These are phyloP conservation scores for Adansonia grandidieri DNA, from an alignment of 441 rosid genomes.

Conservation along the genomic window DNA sequence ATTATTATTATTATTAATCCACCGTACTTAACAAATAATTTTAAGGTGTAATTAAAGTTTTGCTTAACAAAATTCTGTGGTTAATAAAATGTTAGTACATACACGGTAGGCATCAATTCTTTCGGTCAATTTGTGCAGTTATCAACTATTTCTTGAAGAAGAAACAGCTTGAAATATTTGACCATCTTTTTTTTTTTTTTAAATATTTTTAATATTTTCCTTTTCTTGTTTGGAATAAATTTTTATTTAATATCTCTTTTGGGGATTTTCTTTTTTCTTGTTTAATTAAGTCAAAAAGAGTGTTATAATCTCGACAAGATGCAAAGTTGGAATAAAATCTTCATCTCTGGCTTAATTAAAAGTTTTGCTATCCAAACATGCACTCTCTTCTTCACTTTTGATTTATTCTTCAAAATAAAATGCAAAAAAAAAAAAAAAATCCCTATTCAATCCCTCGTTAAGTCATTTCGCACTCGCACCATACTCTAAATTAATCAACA, in stretches of 20 bases:
- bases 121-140: neutral
- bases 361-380: constrained; percentile 14
- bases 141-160: neutral
- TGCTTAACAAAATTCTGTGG: neutral
- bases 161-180: neutral
- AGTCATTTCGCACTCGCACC: neutral
- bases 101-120: neutral
- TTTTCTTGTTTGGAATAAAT: neutral
- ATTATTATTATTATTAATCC: neutral
- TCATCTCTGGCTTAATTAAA: constrained; percentile 25
- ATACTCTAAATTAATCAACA: no score
- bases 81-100: neutral
- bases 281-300: constrained; percentile 34
- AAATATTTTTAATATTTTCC: neutral
- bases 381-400: neutral
- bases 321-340: constrained; percentile 50
- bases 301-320: constrained; percentile 38
- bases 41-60: neutral
- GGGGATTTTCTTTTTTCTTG: neutral
- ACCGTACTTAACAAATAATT: neutral
- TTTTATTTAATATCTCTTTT: neutral
- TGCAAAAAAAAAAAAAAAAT: neutral
- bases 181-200: neutral
- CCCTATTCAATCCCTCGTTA: neutral
- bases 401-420: neutral